Conservation (phyloP, 805 yeast genomes). For the Candida incommunis region DNA sequence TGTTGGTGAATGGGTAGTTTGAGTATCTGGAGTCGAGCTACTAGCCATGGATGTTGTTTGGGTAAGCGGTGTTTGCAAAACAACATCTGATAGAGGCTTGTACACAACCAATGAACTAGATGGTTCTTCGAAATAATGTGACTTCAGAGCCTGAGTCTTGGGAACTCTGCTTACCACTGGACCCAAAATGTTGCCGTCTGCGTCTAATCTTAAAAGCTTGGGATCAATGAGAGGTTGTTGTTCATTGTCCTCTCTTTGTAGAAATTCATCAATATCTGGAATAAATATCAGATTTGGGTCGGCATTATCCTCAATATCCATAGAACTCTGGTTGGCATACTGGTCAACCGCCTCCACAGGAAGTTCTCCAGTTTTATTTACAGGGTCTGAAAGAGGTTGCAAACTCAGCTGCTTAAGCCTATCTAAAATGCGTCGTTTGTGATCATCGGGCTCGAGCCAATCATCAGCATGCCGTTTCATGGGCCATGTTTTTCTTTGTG, state of each 20-base stretch:
- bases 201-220: not conserved
- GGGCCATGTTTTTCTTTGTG: not conserved
- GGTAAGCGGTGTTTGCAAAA: conserved; percentile 1
- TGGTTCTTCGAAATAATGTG: conserved; percentile 10
- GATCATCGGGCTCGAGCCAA: not conserved
- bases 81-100: conserved; percentile 1
- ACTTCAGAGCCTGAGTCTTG: not conserved
- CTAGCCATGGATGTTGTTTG: conserved; percentile 2
- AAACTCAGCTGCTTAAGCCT: conserved; percentile 5
- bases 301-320: conserved; percentile 6
- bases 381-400: not conserved
- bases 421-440: conserved; percentile 28
- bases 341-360: not conserved
- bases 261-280: conserved; percentile 13
- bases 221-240: conserved; percentile 6
- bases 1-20: too few relatives aligned
- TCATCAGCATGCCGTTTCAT: conserved; percentile 1
- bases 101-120: conserved; percentile 9
- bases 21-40: conserved; percentile 1
- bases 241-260: conserved; percentile 10
- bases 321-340: not conserved
- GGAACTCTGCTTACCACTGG: conserved; percentile 8
- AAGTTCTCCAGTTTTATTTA: not conserved
- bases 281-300: conserved; percentile 12
- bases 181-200: conserved; percentile 6